phyloP scores from a whole-genome alignment of 2,329 filamentous ascomycete species.

The Fusarium sp. region DNA sequence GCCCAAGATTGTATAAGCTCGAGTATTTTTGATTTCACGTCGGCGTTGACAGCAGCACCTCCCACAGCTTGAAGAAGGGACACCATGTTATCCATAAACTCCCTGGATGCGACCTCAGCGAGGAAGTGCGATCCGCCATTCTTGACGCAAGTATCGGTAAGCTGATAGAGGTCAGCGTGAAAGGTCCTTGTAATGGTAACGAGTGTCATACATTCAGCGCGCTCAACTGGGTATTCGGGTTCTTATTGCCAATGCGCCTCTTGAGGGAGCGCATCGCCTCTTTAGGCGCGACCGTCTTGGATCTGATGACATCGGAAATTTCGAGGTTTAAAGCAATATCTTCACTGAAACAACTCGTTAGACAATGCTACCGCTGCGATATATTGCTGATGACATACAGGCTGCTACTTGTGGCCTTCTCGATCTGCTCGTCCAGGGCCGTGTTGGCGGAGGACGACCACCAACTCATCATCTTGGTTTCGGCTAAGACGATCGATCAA shows the following conservation, averaged over 20 bases:
- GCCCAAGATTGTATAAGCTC: constrained; percentile 97
- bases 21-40: constrained; percentile 91
- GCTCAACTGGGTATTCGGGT: constrained; percentile 95
- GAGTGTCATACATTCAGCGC: constrained; percentile 81
- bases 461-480: constrained; percentile 82
- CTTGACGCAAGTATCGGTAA: constrained; percentile 98
- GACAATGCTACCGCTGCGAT: constrained; percentile 35
- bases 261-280: constrained; percentile 98
- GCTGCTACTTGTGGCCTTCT: constrained; percentile 93
- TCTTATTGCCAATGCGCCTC: constrained; percentile 94
- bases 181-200: neutral
- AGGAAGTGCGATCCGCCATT: constrained; percentile 98
- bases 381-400: constrained; percentile 69
- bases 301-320: constrained; percentile 97
- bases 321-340: constrained; percentile 98
- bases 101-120: constrained; percentile 92
- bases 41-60: constrained; percentile 80
- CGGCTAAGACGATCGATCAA: constrained; percentile 24
- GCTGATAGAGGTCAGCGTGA: constrained; percentile 61
- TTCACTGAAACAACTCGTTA: constrained; percentile 70
- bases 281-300: constrained; percentile 96
- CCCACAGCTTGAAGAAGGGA: constrained; percentile 89
- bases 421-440: constrained; percentile 96
- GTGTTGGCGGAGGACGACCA: constrained; percentile 95
- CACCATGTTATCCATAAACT: constrained; percentile 98